These are phyloP conservation scores for Aspergillus neoniger DNA, from an alignment of 2,329 filamentous ascomycete species.

Conservation along the genomic window DNA sequence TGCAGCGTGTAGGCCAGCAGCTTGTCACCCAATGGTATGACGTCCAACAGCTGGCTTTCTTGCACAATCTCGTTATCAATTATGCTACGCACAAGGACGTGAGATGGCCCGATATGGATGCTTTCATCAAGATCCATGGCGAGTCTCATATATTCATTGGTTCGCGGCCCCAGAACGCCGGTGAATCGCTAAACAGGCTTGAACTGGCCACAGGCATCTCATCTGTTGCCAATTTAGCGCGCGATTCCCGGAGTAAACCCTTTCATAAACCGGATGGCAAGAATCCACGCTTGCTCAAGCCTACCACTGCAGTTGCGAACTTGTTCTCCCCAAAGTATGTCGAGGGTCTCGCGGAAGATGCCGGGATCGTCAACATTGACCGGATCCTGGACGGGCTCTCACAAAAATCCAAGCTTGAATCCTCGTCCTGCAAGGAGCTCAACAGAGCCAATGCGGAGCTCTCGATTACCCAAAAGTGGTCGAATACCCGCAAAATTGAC, in stretches of 20 bases:
- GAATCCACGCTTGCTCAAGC: constrained; percentile 25
- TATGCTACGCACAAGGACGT: constrained; percentile 18
- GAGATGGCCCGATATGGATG: constrained; percentile 34
- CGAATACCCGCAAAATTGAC: constrained; percentile 23
- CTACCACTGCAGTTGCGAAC: constrained; percentile 28
- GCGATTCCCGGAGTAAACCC: constrained; percentile 22
- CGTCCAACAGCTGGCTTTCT: constrained; percentile 32
- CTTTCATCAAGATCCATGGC: constrained; percentile 34
- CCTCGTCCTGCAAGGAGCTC: constrained; percentile 15
- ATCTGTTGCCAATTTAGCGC: constrained; percentile 29
- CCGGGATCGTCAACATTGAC: constrained; percentile 16
- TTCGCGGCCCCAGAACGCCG: constrained; percentile 28
- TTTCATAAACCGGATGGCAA: constrained; percentile 26
- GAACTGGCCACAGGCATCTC: constrained; percentile 32
- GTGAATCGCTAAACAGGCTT: constrained; percentile 31
- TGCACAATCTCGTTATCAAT: constrained; percentile 31
- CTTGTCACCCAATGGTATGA: constrained; percentile 33
- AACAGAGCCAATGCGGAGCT: constrained; percentile 8
- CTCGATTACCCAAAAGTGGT: constrained; percentile 20
- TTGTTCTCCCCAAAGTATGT: constrained; percentile 26
- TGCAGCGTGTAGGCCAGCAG: constrained; percentile 28
- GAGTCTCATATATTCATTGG: constrained; percentile 34
- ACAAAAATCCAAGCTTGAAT: constrained; percentile 15
- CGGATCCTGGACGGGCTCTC: constrained; percentile 24
- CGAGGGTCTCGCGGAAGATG: constrained; percentile 11